phyloP scores from a whole-genome alignment of 2,329 filamentous ascomycete genomes.

The Orbilia oligospora region DNA sequence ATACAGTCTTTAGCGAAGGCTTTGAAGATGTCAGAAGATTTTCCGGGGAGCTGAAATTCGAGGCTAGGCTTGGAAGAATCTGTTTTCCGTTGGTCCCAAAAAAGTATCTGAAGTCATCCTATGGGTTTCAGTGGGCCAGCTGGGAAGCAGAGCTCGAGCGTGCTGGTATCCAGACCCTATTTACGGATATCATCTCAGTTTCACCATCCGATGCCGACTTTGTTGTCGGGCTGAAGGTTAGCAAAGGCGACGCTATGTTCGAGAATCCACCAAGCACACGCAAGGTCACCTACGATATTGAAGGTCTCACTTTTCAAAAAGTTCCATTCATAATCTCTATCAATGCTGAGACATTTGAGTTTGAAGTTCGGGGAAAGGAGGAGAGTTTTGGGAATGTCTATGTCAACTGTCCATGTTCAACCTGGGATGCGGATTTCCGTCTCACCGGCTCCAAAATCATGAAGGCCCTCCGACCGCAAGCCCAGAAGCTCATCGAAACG shows the following conservation, averaged over 20 bases:
- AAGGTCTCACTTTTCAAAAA: constrained; percentile 53
- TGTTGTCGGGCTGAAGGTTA: constrained; percentile 55
- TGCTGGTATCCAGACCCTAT: constrained; percentile 39
- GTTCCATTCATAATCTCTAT: constrained; percentile 47
- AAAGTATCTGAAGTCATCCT: constrained; percentile 46
- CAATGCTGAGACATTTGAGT: constrained; percentile 62
- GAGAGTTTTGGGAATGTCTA: constrained; percentile 62
- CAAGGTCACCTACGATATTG: constrained; percentile 51
- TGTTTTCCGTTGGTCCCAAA: constrained; percentile 52
- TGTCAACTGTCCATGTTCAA: constrained; percentile 61
- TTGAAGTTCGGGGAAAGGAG: constrained; percentile 59
- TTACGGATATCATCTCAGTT: constrained; percentile 54
- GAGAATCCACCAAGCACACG: constrained; percentile 45
- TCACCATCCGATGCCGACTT: constrained; percentile 60
- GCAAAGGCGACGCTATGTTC: constrained; percentile 67
- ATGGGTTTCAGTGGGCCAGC: constrained; percentile 51
- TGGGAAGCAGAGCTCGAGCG: constrained; percentile 47
- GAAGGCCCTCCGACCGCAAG: constrained; percentile 33
- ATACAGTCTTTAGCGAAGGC: constrained; percentile 44
- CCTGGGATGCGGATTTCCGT: constrained; percentile 57
- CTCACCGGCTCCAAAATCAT: constrained; percentile 37
- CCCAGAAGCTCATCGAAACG: constrained; percentile 39
- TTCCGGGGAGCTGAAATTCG: constrained; percentile 54
- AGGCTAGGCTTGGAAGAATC: constrained; percentile 59
- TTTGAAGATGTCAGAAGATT: constrained; percentile 60